Conservation (phyloP, 2,329 filamentous ascomycete species). For the Monilinia fructigena region DNA sequence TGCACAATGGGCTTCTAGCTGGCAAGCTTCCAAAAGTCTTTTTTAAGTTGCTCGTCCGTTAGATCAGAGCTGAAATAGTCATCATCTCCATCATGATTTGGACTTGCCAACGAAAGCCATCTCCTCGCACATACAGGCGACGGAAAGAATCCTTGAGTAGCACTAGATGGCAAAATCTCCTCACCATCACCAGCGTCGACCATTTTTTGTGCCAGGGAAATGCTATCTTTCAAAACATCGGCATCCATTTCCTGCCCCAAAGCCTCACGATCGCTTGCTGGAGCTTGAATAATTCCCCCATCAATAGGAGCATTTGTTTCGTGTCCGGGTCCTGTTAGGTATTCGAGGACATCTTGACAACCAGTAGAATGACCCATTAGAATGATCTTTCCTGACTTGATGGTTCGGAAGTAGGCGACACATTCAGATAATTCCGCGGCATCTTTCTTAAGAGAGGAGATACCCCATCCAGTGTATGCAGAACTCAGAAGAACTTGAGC, state of each 20-base stretch:
- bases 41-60: conserved; percentile 50
- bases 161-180: conserved; percentile 45
- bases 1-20: conserved; percentile 45
- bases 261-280: conserved; percentile 62
- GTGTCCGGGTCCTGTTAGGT: conserved; percentile 46
- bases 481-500: conserved; percentile 49
- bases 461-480: conserved; percentile 44
- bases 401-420: conserved; percentile 48
- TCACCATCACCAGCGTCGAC: conserved; percentile 45
- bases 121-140: conserved; percentile 55
- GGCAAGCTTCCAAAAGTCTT: conserved; percentile 57
- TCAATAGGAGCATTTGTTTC: conserved; percentile 49
- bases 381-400: conserved; percentile 54
- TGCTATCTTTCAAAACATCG: conserved; percentile 39
- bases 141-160: conserved; percentile 36
- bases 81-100: conserved; percentile 57
- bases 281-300: conserved; percentile 64
- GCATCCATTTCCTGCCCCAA: conserved; percentile 43
- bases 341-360: conserved; percentile 67
- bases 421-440: conserved; percentile 49
- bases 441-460: conserved; percentile 48
- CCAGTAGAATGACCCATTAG: conserved; percentile 70
- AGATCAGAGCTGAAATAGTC: conserved; percentile 69
- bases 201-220: conserved; percentile 45
- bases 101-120: conserved; percentile 58